A percentile compares a stretch with the other conserved stretches of the same genome.
Evolutionary conservation across 106 monocot genomes (phyloP).

Genomic region (Gastrodia elata): DNA sequence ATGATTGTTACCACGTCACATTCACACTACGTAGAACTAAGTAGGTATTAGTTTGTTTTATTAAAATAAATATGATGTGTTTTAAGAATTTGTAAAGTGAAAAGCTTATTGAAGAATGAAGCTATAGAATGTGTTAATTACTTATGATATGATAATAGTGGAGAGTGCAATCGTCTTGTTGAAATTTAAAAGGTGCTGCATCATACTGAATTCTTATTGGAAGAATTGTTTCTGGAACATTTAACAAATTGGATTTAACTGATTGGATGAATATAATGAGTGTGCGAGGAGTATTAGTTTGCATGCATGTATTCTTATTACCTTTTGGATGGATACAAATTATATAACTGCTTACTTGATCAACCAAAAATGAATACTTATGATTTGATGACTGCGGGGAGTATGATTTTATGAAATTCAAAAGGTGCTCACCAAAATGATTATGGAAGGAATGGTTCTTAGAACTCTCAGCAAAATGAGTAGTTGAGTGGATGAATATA

Average conservation of each 20-base stretch:
- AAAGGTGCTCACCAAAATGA: background rate
- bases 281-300: background rate
- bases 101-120: too few relatives aligned
- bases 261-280: background rate
- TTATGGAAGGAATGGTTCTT: background rate
- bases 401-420: background rate
- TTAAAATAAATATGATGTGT: too few relatives aligned
- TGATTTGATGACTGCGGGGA: background rate
- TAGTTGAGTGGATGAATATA: too few relatives aligned
- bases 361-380: background rate
- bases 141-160: background rate
- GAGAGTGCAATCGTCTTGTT: background rate
- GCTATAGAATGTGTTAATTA: background rate
- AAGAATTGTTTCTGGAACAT: background rate
- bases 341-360: background rate
- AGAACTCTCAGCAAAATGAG: background rate
- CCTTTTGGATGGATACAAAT: background rate
- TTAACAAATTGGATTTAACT: background rate
- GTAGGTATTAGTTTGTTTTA: too few relatives aligned
- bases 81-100: too few relatives aligned
- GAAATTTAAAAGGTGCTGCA: background rate
- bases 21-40: too few relatives aligned
- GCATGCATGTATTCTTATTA: background rate
- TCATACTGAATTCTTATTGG: background rate
- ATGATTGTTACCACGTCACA: too few relatives aligned